Percentiles rank a stretch among this genome's conserved stretches.
Evolutionary conservation across 176 grass and related monocot genomes (phyloP).

Genomic region (Lolium perenne): DNA sequence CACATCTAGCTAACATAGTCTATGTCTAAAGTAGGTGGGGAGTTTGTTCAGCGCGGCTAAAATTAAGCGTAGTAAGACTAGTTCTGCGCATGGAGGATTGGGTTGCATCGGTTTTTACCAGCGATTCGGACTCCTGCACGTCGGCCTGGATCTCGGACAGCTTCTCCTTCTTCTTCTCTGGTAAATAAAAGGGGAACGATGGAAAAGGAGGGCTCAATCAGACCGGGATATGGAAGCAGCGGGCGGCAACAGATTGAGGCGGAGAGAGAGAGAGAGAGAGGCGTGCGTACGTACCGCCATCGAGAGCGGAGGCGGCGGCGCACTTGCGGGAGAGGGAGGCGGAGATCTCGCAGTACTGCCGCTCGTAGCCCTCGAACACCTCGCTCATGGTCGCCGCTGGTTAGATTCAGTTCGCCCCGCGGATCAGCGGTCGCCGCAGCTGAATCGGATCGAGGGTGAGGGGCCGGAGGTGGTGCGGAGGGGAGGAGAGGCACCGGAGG

Average conservation of each 20-base stretch:
- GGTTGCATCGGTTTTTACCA: slow-evolving; percentile 46
- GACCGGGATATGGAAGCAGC: not conserved
- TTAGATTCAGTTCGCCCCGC: not conserved
- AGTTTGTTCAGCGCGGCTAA: too few relatives aligned
- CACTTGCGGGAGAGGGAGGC: slow-evolving; percentile 70
- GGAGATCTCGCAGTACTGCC: slow-evolving; percentile 79
- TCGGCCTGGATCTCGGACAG: slow-evolving; percentile 75
- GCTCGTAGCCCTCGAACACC: slow-evolving; percentile 85
- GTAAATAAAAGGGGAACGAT: not conserved
- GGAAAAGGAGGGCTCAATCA: not conserved
- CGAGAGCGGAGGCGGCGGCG: slow-evolving; percentile 57
- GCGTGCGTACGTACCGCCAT: slow-evolving; percentile 51
- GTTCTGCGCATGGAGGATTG: not conserved
- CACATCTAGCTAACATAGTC: not conserved
- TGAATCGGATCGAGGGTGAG: not conserved
- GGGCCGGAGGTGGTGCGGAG: too few relatives aligned
- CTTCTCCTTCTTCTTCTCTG: slow-evolving; percentile 84
- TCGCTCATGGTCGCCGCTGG: slow-evolving; percentile 62
- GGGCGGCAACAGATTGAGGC: not conserved
- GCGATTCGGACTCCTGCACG: slow-evolving; percentile 70
- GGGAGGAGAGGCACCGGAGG: too few relatives aligned
- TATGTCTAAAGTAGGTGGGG: too few relatives aligned
- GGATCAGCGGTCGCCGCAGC: not conserved
- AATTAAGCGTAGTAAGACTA: too few relatives aligned
- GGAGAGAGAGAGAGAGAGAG: not conserved